Evolutionary conservation across 371 early-diverging fungal genomes (phyloP), one percentile per base, ranked within the genome.

Genomic region (Dinochytrium kinnereticum): DNA sequence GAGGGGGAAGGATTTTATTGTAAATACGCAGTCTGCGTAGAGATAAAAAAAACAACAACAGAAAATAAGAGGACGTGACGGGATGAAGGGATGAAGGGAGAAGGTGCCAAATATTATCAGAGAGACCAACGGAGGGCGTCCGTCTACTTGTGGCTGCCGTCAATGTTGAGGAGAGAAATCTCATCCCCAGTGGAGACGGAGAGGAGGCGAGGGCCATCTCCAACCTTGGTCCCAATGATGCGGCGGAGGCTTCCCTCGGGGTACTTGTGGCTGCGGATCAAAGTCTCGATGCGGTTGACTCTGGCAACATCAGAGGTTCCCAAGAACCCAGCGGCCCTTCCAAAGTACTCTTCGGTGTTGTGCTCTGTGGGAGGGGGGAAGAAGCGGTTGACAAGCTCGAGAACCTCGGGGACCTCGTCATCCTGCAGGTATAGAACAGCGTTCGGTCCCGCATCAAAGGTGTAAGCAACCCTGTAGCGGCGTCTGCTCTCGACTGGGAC

Each of bases 361-460:
- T 74, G 26, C 30, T 76, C 80, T 33, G 85, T 79, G 15, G 84
- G 78, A n/a, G 78, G 76, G 37, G 98, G 96, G 91, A 98, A 96
- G 79, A 91, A 93, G 73, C 90, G 88, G 38, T 92, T 87, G 59
- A 96, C 82, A 61, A 96, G 74, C 71, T 91, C 86, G 37, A 96
- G 88, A 66, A 98, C 89, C 78, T 95, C 94, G 40, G 85, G 82
- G 81, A 95, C 92, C 78, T 95, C 76, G 59, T 90, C 83, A 78
- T 88, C 84, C 66, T 90, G 90, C 24, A 95, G 90, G 78, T 97
- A 98, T 73, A 99, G 91, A 34, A 99, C 98, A 1, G 98, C 96
- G 80, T 99, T 99, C 68, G 99, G 98, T 59, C 99, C 99, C 28
- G 99, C 99, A 81, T 99, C 99, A 73, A 86, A 90, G 17, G 88